A percentile compares a stretch with the other conserved stretches of the same genome.
These are phyloP conservation scores for Leptographium galeiforme DNA, from an alignment of 2,329 filamentous ascomycete genomes.

Conservation along the genomic window DNA sequence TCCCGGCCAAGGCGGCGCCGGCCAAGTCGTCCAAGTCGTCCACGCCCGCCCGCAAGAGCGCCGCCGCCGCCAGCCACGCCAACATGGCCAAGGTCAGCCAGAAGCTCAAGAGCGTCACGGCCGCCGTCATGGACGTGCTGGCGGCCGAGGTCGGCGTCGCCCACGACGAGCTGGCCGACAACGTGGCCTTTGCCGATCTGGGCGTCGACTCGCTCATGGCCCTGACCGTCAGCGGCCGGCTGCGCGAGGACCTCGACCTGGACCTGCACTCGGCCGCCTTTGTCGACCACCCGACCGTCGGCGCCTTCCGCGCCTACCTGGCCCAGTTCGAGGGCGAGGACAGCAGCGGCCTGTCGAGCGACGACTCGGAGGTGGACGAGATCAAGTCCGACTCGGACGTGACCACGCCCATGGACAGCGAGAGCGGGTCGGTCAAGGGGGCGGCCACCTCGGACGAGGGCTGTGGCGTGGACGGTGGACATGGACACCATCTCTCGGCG, in stretches of 20 bases:
- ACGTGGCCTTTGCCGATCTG: slow-evolving; percentile 41
- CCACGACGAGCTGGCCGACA: slow-evolving; percentile 40
- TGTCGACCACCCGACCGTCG: slow-evolving; percentile 39
- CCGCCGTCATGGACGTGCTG: slow-evolving; percentile 37
- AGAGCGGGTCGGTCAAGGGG: slow-evolving; percentile 31
- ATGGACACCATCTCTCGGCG: slow-evolving; percentile 13
- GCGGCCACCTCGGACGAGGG: slow-evolving; percentile 12
- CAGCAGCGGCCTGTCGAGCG: slow-evolving; percentile 22
- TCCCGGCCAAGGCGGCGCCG: slow-evolving; percentile 1
- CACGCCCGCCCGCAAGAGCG: slow-evolving; percentile 19
- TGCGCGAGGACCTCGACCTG: slow-evolving; percentile 44
- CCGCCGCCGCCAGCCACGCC: slow-evolving; percentile 30
- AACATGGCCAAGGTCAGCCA: slow-evolving; percentile 36
- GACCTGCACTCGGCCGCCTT: slow-evolving; percentile 40
- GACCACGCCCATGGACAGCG: slow-evolving; percentile 39
- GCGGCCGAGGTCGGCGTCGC: slow-evolving; percentile 42
- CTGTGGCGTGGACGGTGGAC: too few species aligned
- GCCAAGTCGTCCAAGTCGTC: slow-evolving; percentile 24
- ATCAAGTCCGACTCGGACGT: slow-evolving; percentile 34
- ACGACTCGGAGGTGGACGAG: slow-evolving; percentile 31
- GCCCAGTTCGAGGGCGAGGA: slow-evolving; percentile 24
- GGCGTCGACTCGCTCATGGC: slow-evolving; percentile 51
- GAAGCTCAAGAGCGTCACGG: slow-evolving; percentile 27
- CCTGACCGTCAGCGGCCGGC: slow-evolving; percentile 40
- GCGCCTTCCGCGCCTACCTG: slow-evolving; percentile 34